Conservation (phyloP, 495 filamentous ascomycete genomes). For the Parathielavia hyrcaniae region DNA sequence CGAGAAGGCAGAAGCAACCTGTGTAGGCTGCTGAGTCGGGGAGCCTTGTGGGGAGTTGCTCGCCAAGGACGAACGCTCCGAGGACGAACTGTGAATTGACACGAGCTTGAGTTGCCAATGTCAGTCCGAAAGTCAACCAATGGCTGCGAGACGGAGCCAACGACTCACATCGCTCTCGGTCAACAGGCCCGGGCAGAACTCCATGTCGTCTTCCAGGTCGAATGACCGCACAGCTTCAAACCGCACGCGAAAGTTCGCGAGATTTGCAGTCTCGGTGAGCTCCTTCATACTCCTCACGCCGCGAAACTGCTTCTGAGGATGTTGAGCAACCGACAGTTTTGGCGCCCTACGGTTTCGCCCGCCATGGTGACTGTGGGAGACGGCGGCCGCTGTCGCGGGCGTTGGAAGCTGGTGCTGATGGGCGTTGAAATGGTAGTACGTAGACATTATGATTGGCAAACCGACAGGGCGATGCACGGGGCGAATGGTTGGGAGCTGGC, state of each 20-base stretch:
- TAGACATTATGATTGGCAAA: slow-evolving; percentile 57
- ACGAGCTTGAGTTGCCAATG: slow-evolving; percentile 55
- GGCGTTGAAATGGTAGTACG: slow-evolving; percentile 65
- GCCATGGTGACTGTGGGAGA: slow-evolving; percentile 69
- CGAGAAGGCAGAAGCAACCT: slow-evolving; percentile 69
- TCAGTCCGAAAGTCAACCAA: slow-evolving; percentile 16
- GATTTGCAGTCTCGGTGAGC: slow-evolving; percentile 66
- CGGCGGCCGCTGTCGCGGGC: slow-evolving; percentile 45
- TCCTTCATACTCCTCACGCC: slow-evolving; percentile 83
- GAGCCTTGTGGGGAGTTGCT: slow-evolving; percentile 93
- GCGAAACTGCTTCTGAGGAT: slow-evolving; percentile 78
- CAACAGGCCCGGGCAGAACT: slow-evolving; percentile 90
- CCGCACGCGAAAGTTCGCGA: slow-evolving; percentile 69
- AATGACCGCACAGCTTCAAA: slow-evolving; percentile 93
- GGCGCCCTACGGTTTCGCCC: slow-evolving; percentile 83
- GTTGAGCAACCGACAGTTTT: slow-evolving; percentile 69
- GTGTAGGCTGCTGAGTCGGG: slow-evolving; percentile 61
- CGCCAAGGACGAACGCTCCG: slow-evolving; percentile 89
- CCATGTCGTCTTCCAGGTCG: slow-evolving; percentile 92
- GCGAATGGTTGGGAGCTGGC: slow-evolving; percentile 14
- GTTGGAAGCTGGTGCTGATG: slow-evolving; percentile 59
- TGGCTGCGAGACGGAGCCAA: not conserved
- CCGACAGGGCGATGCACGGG: slow-evolving; percentile 12
- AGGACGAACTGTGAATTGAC: slow-evolving; percentile 77
- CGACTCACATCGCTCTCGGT: slow-evolving; percentile 92